These are phyloP conservation scores for Logfia minima DNA, from an alignment of 129 eudicot genomes.

Conservation along the genomic window DNA sequence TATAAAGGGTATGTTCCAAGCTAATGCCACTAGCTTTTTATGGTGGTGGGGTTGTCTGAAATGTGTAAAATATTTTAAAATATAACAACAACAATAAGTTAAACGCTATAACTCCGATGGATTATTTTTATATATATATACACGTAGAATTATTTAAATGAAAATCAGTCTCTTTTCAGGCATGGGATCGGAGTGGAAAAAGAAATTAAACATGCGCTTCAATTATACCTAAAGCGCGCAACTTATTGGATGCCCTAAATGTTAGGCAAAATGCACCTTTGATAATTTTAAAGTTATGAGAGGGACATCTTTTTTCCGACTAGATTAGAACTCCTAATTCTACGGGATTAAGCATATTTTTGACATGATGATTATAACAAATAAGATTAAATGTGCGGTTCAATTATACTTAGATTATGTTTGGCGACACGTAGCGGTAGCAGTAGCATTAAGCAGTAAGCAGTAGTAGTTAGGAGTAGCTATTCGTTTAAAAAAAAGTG, in stretches of 20 bases:
- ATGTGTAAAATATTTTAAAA: too few relatives aligned
- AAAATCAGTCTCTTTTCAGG: slow-evolving; percentile 26
- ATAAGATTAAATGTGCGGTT: too few relatives aligned
- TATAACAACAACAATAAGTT: background rate
- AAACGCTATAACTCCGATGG: background rate
- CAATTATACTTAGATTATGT: too few relatives aligned
- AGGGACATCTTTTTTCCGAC: background rate
- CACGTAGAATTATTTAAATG: background rate
- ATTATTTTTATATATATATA: background rate
- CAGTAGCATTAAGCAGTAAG: too few relatives aligned
- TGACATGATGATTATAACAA: too few relatives aligned
- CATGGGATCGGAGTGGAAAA: slow-evolving; percentile 6
- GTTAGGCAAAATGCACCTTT: slow-evolving; percentile 12
- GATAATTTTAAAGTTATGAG: slow-evolving; percentile 1
- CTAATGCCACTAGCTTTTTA: too few relatives aligned
- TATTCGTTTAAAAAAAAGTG: too few relatives aligned
- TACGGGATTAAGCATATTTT: too few relatives aligned
- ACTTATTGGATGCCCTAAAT: slow-evolving; percentile 24
- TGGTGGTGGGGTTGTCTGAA: background rate
- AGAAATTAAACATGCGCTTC: slow-evolving; percentile 19
- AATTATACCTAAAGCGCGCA: slow-evolving; percentile 7
- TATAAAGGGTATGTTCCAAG: too few relatives aligned
- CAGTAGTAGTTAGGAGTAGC: too few relatives aligned
- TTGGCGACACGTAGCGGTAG: too few relatives aligned
- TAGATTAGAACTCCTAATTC: too few relatives aligned